A percentile compares a stretch with the other conserved stretches of the same genome.
phyloP scores from a whole-genome alignment of 1,284 basidiomycete genomes.

The Rhodofomes roseus region DNA sequence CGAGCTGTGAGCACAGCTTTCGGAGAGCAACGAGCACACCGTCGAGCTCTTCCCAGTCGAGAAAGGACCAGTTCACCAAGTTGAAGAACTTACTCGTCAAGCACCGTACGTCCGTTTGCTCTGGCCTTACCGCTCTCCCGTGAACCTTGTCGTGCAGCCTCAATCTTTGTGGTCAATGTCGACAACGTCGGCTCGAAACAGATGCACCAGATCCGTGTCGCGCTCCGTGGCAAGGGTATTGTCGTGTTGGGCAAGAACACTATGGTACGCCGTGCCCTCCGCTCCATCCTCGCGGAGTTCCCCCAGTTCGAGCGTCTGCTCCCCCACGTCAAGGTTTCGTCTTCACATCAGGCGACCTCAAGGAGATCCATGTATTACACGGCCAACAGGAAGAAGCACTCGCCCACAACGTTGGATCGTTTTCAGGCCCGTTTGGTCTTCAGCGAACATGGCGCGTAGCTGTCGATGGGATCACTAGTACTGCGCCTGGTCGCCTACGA shows the following conservation, averaged over 20 bases:
- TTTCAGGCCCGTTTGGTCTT: too few relatives aligned
- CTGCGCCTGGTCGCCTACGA: too few relatives aligned
- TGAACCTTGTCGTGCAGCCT: conserved; percentile 50
- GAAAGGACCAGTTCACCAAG: conserved; percentile 93
- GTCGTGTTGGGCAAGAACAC: conserved; percentile 99
- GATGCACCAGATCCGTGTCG: conserved; percentile 97
- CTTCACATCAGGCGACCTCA: conserved; percentile 92
- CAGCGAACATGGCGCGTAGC: too few relatives aligned
- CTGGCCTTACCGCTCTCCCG: background rate
- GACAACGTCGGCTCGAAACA: conserved; percentile 99
- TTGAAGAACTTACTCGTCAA: conserved; percentile 91
- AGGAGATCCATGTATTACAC: conserved; percentile 89
- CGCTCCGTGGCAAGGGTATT: conserved; percentile 94
- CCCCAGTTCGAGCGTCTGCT: conserved; percentile 97
- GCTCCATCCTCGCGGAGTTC: conserved; percentile 84
- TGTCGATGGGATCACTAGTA: too few relatives aligned
- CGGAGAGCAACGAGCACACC: too few relatives aligned
- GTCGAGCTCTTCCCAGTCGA: too few relatives aligned
- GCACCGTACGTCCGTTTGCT: conserved; percentile 63
- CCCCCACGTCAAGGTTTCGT: conserved; percentile 96
- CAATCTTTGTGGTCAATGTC: conserved; percentile 99
- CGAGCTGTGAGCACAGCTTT: too few relatives aligned
- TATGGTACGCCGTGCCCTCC: conserved; percentile 98
- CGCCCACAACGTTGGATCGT: too few relatives aligned
- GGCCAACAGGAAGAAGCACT: too few relatives aligned